phyloP scores from a whole-genome alignment of 371 early-diverging fungal species.

The Blakeslea trispora region DNA sequence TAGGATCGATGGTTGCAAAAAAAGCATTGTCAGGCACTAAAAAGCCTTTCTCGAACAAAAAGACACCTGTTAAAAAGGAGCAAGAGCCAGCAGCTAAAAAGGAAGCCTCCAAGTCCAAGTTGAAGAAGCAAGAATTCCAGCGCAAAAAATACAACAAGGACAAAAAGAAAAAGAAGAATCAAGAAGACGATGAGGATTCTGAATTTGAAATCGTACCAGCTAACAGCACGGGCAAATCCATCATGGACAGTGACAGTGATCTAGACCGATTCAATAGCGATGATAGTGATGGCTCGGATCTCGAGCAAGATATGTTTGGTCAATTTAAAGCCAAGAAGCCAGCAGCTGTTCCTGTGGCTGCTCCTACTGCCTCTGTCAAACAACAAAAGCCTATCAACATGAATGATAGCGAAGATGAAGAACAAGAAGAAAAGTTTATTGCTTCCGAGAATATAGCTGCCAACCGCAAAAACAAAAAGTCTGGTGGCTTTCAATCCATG shows the following conservation, averaged over 20 bases:
- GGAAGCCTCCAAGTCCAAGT: conserved; percentile 30
- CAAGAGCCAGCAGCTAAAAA: conserved; percentile 15
- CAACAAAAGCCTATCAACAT: conserved; percentile 24
- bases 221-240: neutral
- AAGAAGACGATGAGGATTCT: conserved; percentile 30
- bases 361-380: conserved; percentile 12
- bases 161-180: conserved; percentile 15
- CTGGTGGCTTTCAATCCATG: conserved; percentile 97
- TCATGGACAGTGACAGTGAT: neutral
- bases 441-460: conserved; percentile 56
- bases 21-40: conserved; percentile 8
- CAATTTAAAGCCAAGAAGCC: conserved; percentile 27
- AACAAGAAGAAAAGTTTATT: conserved; percentile 54
- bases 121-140: conserved; percentile 38
- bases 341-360: conserved; percentile 16
- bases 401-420: conserved; percentile 38
- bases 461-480: conserved; percentile 90
- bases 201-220: conserved; percentile 39
- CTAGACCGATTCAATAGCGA: conserved; percentile 12
- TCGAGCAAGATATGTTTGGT: conserved; percentile 47
- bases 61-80: conserved; percentile 1
- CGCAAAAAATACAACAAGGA: conserved; percentile 42
- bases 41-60: conserved; percentile 4
- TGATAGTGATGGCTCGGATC: conserved; percentile 29
- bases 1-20: conserved; percentile 12